Percentiles rank a stretch among this genome's conserved stretches.
Conservation (phyloP, 139 green algal genomes). For the Microglena sp. region DNA sequence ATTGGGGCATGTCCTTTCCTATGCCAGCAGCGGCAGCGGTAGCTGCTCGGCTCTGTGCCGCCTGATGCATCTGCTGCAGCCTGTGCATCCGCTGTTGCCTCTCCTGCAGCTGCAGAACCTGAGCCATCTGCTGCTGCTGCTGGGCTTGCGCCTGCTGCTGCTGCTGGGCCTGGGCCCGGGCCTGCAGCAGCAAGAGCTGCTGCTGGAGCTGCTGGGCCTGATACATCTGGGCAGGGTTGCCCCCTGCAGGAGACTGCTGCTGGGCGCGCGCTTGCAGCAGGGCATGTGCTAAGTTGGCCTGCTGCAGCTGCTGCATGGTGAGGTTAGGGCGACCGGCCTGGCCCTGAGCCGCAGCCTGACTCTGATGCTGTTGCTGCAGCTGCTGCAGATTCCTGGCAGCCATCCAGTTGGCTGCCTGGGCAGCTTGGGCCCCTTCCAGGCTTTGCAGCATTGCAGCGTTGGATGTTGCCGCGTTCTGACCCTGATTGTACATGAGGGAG, state of each 20-base stretch:
- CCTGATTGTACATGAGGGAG: no score
- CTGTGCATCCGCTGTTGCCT: neutral
- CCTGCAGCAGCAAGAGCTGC: slow-evolving; percentile 4
- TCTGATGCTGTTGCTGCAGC: slow-evolving; percentile 7
- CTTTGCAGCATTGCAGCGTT: no score
- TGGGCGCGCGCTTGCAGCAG: neutral
- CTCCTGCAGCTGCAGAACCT: neutral
- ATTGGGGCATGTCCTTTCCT: neutral
- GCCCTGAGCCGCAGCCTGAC: neutral
- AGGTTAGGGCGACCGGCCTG: no score
- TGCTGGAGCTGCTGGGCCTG: slow-evolving; percentile 6
- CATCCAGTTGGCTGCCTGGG: no score
- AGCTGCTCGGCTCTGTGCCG: neutral
- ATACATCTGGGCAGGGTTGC: neutral
- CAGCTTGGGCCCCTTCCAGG: no score
- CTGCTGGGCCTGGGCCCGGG: slow-evolving; percentile 1
- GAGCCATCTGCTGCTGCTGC: neutral
- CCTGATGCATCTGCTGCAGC: neutral
- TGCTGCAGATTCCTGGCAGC: neutral
- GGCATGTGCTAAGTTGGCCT: neutral
- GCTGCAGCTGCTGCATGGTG: slow-evolving; percentile 7
- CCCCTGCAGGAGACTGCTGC: neutral
- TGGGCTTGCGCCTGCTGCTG: slow-evolving; percentile 1
- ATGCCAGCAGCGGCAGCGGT: neutral
- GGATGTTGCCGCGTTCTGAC: no score